Conservation (phyloP, 1,284 basidiomycete species). For the Cutaneotrichosporon sp. region DNA sequence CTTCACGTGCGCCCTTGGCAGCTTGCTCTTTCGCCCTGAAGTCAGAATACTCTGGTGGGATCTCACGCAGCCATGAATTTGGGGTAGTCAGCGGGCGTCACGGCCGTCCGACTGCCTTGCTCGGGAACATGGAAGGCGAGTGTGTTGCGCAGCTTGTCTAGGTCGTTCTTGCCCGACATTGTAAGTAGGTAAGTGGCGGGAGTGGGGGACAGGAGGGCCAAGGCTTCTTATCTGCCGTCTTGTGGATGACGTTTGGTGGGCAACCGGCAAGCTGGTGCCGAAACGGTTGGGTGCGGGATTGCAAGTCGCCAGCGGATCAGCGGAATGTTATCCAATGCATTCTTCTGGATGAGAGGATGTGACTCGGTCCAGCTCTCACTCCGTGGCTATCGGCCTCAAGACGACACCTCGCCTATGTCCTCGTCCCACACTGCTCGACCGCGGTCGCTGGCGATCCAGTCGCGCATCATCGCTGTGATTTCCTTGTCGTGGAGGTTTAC, state of each 20-base stretch:
- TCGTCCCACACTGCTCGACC: conserved; percentile 39
- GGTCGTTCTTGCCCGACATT: not conserved
- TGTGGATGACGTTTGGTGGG: not conserved
- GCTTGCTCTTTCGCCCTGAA: conserved; percentile 33
- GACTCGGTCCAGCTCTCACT: not conserved
- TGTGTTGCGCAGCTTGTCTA: not conserved
- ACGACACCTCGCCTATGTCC: conserved; percentile 39
- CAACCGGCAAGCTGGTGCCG: not conserved
- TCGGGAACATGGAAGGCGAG: not conserved
- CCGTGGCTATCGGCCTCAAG: not conserved
- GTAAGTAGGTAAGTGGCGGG: not conserved
- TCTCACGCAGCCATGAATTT: conserved; percentile 29
- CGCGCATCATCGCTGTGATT: conserved; percentile 36
- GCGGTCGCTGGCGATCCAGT: conserved; percentile 35
- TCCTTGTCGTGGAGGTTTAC: conserved; percentile 34
- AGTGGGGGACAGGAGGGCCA: not conserved
- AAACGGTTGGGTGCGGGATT: not conserved
- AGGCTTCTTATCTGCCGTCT: not conserved
- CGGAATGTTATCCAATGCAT: conserved; percentile 5
- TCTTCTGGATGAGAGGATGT: not conserved
- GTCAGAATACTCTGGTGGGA: not conserved
- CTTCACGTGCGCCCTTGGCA: conserved; percentile 25
- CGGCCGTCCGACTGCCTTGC: not conserved
- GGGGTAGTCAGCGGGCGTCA: conserved; percentile 27
- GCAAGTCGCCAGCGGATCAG: not conserved